Base-by-base conservation (phyloP, 2,329 filamentous ascomycete genomes). In the Stagonosporopsis chrysanthemi region DNA sequence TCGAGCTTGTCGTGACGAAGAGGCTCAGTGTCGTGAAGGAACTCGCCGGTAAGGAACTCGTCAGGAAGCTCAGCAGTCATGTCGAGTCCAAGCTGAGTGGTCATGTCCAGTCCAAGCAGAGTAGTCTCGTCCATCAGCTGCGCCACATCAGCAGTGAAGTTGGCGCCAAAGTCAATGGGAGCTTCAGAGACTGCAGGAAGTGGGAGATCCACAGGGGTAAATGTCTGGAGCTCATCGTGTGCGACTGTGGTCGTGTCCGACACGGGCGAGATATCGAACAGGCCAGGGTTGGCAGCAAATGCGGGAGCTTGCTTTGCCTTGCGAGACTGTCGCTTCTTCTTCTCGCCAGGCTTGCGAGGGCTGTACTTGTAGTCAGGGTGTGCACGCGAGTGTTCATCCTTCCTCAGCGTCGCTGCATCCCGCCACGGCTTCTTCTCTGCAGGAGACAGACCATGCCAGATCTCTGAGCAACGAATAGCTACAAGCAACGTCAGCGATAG, bases 301-400 rank as follows among this genome's bases (percentile, higher is more conserved):
- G 48, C 38, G 28, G 62, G 52, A 41, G 61, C 61, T 46, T 49
- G 55, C 49, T 60, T 61, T 36, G 58, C 49, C 53, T 71, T 70
- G 41, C 66, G 65, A 39, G 67, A 67, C 43, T 66, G 67, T 36
- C 68, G 64, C 60, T 69, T 70, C 62, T 69, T 68, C 52, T 69
- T 71, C 61, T 69, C 41, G 36, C 67, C 66, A 24, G 67, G 63
- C 60, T 67, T 69, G 6, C 68, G 59, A 55, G 68, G 68, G 28
- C 26, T 60, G 56, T 70, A 71, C 60, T 69, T 69, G 59, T 71
- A 71, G 29, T 66, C 62, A 3, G 68, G 68, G 33, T 67, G 60
- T 44, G 58, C 49, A 36, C 60, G 64, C 52, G 51, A 23, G 45
- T 71, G 67, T 42, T 61, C 59, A 28, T 65, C 63, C 44, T 66